These are phyloP conservation scores for Mallotus repandus DNA, from an alignment of 441 rosid species.

Conservation along the genomic window DNA sequence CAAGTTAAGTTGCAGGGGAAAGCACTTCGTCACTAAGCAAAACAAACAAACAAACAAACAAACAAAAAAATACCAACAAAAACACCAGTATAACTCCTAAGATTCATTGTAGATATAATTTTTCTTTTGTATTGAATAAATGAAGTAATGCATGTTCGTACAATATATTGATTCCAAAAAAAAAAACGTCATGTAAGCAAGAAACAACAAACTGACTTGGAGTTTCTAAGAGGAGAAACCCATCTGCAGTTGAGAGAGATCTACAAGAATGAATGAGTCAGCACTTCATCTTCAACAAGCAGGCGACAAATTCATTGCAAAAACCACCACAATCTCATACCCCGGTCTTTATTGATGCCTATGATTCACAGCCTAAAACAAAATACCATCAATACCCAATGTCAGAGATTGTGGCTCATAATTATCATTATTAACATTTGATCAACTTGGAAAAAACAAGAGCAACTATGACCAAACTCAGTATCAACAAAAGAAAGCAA, in stretches of 20 bases:
- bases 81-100: slow-evolving; percentile 3
- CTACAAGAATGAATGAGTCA: slow-evolving; percentile 45
- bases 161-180: slow-evolving; percentile 39
- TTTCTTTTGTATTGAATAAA: slow-evolving; percentile 22
- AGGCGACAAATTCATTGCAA: slow-evolving; percentile 28
- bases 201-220: slow-evolving; percentile 35
- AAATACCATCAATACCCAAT: slow-evolving; percentile 27
- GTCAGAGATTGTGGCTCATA: slow-evolving; percentile 12
- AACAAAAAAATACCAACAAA: neutral
- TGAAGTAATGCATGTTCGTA: slow-evolving; percentile 40
- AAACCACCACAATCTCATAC: slow-evolving; percentile 26
- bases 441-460: neutral
- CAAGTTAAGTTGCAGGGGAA: slow-evolving; percentile 11
- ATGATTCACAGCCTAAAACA: slow-evolving; percentile 47
- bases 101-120: slow-evolving; percentile 15
- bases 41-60: too few species aligned
- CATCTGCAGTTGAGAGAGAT: slow-evolving; percentile 53
- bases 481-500: neutral
- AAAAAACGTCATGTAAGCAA: slow-evolving; percentile 22
- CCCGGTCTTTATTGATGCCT: slow-evolving; percentile 24
- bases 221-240: slow-evolving; percentile 55
- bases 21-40: slow-evolving; percentile 11
- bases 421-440: neutral
- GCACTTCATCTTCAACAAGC: slow-evolving; percentile 35
- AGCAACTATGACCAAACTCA: neutral